phyloP scores from a whole-genome alignment of 2,329 filamentous ascomycete genomes.

The Esteya vermicola region DNA sequence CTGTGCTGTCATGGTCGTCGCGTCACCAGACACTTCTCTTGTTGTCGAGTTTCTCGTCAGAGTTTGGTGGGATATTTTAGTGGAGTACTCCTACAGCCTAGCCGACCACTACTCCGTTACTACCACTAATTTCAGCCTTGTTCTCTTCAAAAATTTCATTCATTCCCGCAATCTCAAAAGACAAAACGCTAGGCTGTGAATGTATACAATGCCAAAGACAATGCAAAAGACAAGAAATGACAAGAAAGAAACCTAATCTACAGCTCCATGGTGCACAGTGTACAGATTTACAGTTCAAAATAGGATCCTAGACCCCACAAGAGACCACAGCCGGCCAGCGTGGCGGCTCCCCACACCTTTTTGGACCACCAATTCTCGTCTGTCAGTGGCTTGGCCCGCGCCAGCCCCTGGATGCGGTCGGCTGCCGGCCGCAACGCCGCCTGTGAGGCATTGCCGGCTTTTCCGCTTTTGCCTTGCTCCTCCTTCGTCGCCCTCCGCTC shows the following conservation, averaged over 20 bases:
- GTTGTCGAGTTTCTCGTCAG: too few species aligned
- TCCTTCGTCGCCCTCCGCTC: neutral
- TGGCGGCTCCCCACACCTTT: conserved; percentile 47
- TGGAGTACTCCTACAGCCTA: too few species aligned
- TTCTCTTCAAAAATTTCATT: too few species aligned
- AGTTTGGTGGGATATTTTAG: too few species aligned
- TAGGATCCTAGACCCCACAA: conserved; percentile 45
- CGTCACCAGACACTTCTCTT: too few species aligned
- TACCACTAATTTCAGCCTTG: too few species aligned
- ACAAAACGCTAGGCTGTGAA: too few species aligned
- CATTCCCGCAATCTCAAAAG: too few species aligned
- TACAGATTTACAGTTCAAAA: conserved; percentile 26
- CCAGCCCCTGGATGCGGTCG: conserved; percentile 14
- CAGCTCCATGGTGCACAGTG: too few species aligned
- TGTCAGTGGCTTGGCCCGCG: conserved; percentile 47
- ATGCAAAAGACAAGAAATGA: neutral
- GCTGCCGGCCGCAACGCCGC: conserved; percentile 4
- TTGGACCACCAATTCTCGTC: conserved; percentile 55
- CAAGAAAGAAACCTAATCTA: neutral
- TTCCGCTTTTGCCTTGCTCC: neutral
- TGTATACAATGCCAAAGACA: neutral
- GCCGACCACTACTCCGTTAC: too few species aligned
- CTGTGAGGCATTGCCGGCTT: neutral
- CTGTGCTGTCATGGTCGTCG: too few species aligned
- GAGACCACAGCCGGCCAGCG: conserved; percentile 44